phyloP scores from a whole-genome alignment of 2,329 filamentous ascomycete species.

The Pestalotiopsis sp. region DNA sequence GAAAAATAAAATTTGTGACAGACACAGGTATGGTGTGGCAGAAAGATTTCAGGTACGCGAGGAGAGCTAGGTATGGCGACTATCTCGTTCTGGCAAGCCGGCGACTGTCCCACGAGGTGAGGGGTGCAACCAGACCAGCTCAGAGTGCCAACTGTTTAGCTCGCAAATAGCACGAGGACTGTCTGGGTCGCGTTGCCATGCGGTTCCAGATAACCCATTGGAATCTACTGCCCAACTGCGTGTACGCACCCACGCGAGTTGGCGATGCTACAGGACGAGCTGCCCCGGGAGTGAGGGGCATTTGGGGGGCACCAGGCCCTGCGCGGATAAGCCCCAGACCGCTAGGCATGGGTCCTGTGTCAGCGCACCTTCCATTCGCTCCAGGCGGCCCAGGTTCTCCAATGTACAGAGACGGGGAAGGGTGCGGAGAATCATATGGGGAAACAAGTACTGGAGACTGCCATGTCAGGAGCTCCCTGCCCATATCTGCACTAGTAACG shows the following conservation, averaged over 20 bases:
- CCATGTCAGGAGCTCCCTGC: slow-evolving; percentile 5
- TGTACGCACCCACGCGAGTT: background rate
- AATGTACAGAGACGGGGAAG: slow-evolving; percentile 13
- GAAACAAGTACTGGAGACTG: slow-evolving; percentile 11
- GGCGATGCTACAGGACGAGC: slow-evolving; percentile 3
- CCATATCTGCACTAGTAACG: slow-evolving; percentile 1
- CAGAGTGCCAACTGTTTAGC: background rate
- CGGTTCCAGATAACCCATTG: background rate
- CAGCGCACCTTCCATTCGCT: slow-evolving; percentile 1
- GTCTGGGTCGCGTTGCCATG: background rate
- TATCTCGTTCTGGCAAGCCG: slow-evolving; percentile 13
- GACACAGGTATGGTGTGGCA: slow-evolving; percentile 4
- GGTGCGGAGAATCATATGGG: slow-evolving; percentile 13
- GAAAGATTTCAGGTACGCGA: slow-evolving; percentile 14
- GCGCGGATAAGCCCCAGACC: background rate
- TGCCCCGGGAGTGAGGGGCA: background rate
- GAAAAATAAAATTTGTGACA: background rate
- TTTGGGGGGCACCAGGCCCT: background rate
- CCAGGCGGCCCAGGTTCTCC: background rate
- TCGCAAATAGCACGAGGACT: background rate
- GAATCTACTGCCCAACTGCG: background rate
- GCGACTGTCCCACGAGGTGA: background rate
- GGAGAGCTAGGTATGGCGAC: background rate
- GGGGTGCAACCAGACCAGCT: background rate
- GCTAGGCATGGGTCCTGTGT: background rate